A percentile compares a stretch with the other conserved stretches of the same genome.
Evolutionary conservation across 2,329 filamentous ascomycete species (phyloP).

Genomic region (Corynespora cassiicola): DNA sequence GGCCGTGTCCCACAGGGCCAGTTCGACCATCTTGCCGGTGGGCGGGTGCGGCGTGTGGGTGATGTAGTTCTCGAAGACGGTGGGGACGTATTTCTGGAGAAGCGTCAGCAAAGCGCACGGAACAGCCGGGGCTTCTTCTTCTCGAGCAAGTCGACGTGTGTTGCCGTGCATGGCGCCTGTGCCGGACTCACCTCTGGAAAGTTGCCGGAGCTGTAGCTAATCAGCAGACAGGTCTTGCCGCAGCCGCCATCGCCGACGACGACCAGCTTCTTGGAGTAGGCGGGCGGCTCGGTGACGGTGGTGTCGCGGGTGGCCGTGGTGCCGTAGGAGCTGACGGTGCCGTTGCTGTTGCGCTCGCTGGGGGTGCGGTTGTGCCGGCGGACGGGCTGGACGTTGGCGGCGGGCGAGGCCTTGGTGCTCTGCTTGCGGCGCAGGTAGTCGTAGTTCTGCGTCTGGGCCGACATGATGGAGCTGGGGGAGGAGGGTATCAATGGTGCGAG

Average conservation of each 20-base stretch:
- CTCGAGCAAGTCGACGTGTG: slow-evolving; percentile 9
- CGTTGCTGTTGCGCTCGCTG: slow-evolving; percentile 78
- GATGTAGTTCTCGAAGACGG: slow-evolving; percentile 99
- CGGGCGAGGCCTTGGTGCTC: slow-evolving; percentile 48
- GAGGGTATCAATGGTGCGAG: slow-evolving; percentile 9
- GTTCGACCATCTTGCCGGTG: slow-evolving; percentile 91
- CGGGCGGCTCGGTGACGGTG: slow-evolving; percentile 85
- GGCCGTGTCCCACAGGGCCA: slow-evolving; percentile 97
- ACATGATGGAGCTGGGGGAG: slow-evolving; percentile 23
- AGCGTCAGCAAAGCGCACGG: no score
- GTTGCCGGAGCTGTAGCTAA: slow-evolving; percentile 98
- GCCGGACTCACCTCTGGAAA: slow-evolving; percentile 84
- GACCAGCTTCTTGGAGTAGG: slow-evolving; percentile 99
- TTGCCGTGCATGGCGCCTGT: background rate
- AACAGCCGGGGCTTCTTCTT: no score
- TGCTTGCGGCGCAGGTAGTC: slow-evolving; percentile 66
- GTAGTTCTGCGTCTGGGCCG: slow-evolving; percentile 52
- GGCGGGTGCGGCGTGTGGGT: slow-evolving; percentile 89
- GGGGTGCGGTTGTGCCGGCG: slow-evolving; percentile 58
- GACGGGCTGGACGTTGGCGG: slow-evolving; percentile 40
- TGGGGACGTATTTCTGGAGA: slow-evolving; percentile 95
- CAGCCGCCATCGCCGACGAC: slow-evolving; percentile 98
- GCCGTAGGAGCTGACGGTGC: slow-evolving; percentile 85
- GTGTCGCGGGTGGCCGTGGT: slow-evolving; percentile 81
- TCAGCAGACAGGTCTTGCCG: slow-evolving; percentile 97